Conservation (phyloP, 306 rosid genomes). For the Morella rubra region DNA sequence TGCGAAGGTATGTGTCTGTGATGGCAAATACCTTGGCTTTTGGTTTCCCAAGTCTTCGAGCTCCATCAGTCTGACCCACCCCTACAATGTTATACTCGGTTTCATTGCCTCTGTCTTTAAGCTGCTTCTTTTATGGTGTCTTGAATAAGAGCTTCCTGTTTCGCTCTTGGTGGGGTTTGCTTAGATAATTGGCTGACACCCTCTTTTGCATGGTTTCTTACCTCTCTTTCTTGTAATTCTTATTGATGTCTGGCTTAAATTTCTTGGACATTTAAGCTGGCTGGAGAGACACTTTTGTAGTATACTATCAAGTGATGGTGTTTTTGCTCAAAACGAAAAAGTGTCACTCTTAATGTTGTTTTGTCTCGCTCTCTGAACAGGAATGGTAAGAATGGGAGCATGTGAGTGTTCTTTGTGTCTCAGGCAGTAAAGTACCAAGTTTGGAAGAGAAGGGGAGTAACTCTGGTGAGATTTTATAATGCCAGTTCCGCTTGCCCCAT, state of each 20-base stretch:
- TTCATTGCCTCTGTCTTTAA: slow-evolving; percentile 20
- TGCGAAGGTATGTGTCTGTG: slow-evolving; percentile 39
- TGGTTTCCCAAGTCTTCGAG: too few species aligned
- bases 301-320: too few species aligned
- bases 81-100: slow-evolving; percentile 39
- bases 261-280: background rate
- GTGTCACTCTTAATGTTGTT: background rate
- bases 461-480: slow-evolving; percentile 45
- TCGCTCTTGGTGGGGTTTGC: slow-evolving; percentile 23
- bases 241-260: background rate
- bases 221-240: background rate
- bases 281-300: slow-evolving; percentile 9
- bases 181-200: slow-evolving; percentile 24
- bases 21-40: too few species aligned
- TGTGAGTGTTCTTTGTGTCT: slow-evolving; percentile 27
- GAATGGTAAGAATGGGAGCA: slow-evolving; percentile 42
- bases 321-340: too few species aligned
- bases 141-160: slow-evolving; percentile 24
- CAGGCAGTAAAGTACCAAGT: slow-evolving; percentile 28
- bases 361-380: slow-evolving; percentile 40
- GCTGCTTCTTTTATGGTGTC: slow-evolving; percentile 33
- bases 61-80: slow-evolving; percentile 24
- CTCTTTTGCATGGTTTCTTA: slow-evolving; percentile 6
- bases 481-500: slow-evolving; percentile 99
- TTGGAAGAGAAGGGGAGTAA: slow-evolving; percentile 38